Evolutionary conservation across 306 rosid genomes (phyloP), one percentile per base, ranked within the genome.

Genomic region (Sindora glabra): DNA sequence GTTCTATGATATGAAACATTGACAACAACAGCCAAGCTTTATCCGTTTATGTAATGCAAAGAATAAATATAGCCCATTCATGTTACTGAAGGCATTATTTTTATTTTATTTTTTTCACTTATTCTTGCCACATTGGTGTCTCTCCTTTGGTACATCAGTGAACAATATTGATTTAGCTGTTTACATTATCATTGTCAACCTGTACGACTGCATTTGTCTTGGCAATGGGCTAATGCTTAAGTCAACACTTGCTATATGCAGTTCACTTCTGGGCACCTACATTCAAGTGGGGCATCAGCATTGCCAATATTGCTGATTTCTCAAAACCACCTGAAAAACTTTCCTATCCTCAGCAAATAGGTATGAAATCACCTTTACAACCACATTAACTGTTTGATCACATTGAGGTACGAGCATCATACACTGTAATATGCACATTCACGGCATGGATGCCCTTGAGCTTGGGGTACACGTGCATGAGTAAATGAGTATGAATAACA

Each of bases 201-300:
- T 37, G 18, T 52, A 46, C 44, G 5, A 5, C 27, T 63, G 42
- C 79, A 16, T 59, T n/a, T n/a, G n/a, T n/a, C n/a, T n/a, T n/a
- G n/a, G n/a, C n/a, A n/a, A n/a, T n/a, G n/a, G n/a, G n/a, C n/a
- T n/a, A n/a, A n/a, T n/a, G n/a, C n/a, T n/a, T n/a, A n/a, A n/a
- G n/a, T n/a, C n/a, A 60, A 49, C 22, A 25, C 6, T 74, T 47
- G 42, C 24, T 36, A 45, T 50, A 48, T 73, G 73, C 86, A 92
- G 96, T 92, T 89, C 96, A 86, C 71, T 92, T 92, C 55, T 89
- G 99, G 99, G 96, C 99, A 59, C 99, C 96, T 6, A 89, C 99
- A n/a, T 86, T 92, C 65, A 92, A 92, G 73, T 92, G 96, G 99
- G 90, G 99, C 23, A 86, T 92, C 79, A 92, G 96, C 74, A 84